Evolutionary conservation across 352 stramenopile genomes (phyloP), one percentile per base, ranked within the genome.

Genomic region (Pythium utonaiense): DNA sequence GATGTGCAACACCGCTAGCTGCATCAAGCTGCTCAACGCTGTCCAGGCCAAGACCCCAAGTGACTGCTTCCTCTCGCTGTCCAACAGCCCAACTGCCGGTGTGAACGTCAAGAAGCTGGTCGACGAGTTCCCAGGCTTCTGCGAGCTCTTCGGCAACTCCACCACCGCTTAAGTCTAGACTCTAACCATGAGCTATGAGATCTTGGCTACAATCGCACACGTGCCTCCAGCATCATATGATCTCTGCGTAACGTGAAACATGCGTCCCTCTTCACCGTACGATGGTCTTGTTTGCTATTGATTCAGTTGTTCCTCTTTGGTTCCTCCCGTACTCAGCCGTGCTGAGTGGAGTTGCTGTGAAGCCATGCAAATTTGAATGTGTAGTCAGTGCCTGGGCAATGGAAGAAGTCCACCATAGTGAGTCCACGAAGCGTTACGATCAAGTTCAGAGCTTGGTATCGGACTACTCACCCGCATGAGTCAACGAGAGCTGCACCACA

Each of bases 71-170:
- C 31, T 68, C 17, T 40, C 36, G 31, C 57, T 72, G 25, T 33
- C 19, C 56, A 49, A 57, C 47, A 50, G 60, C 30, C 44, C 44
- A 4, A 51, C 22, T 4, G 22, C 30, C 14, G 38, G 52, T 21
- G 27, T 72, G 24, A 69, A 69, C 61, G 53, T 69, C 16, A 57
- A 67, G 33, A 62, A 69, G 60, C 66, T 72, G 25, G 60, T 44
- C 25, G 56, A 66, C 25, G 33, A 65, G 41, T 72, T 72, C 52
- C 57, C 62, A 28, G 28, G 45, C 34, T 48, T 36, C 34, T 71
- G 64, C 59, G 48, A 25, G 25, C 36, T 44, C 36, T 44, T 44
- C 36, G 36, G 36, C 9, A 44, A 44, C 36, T 17, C 22, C 36
- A 44, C 36, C 36, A 21, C 36, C 12, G 36, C 22, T 17, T 44